These are phyloP conservation scores for Cystofilobasidium ferigula DNA, from an alignment of 768 basidiomycete genomes.

Conservation along the genomic window DNA sequence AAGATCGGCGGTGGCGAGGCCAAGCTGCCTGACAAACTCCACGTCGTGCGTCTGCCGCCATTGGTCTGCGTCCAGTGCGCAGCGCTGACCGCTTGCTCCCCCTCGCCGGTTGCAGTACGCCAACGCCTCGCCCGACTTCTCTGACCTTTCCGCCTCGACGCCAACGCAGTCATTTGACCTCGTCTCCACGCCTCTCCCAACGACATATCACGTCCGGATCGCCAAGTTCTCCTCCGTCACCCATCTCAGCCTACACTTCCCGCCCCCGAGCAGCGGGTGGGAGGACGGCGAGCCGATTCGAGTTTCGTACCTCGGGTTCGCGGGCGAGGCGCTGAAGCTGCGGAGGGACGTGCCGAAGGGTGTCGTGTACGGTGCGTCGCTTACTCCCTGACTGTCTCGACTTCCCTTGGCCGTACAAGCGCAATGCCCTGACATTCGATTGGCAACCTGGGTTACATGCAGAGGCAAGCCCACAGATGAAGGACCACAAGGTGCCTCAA, in stretches of 20 bases:
- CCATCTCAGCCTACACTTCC: conserved; percentile 23
- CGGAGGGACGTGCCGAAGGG: conserved; percentile 17
- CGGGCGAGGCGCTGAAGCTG: conserved; percentile 17
- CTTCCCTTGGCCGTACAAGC: no score
- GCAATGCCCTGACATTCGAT: no score
- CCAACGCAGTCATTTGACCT: conserved; percentile 21
- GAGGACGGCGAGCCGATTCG: conserved; percentile 15
- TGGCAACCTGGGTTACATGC: no score
- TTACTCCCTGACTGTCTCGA: no score
- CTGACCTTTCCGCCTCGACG: conserved; percentile 4
- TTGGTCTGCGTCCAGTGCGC: neutral
- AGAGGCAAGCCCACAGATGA: neutral
- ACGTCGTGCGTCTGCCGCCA: conserved; percentile 13
- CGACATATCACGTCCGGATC: conserved; percentile 18
- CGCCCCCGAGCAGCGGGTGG: conserved; percentile 5
- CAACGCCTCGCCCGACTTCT: conserved; percentile 24
- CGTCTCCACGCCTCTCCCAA: conserved; percentile 1
- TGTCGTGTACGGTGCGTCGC: conserved; percentile 23
- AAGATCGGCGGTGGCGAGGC: conserved; percentile 1
- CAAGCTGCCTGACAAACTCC: conserved; percentile 12
- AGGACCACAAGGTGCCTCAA: conserved; percentile 1
- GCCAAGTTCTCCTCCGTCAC: conserved; percentile 24
- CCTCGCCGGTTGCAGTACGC: conserved; percentile 14
- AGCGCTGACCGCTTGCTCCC: neutral
- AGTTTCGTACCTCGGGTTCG: conserved; percentile 9